Evolutionary conservation across 2,329 filamentous ascomycete species (phyloP).

Genomic region (Blumeria graminis): DNA sequence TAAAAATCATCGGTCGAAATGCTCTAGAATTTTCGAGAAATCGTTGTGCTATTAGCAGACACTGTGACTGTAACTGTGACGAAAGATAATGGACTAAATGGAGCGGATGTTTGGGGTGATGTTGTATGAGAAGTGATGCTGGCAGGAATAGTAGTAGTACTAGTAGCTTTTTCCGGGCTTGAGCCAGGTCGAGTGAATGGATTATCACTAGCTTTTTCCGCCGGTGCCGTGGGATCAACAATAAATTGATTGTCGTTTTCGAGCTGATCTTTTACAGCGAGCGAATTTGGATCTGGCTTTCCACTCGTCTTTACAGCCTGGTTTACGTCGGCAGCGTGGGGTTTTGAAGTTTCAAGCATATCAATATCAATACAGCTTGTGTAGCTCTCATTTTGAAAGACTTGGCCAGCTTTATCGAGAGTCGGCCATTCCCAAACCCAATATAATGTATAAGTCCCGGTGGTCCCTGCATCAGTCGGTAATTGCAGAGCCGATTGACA

Average conservation of each 20-base stretch:
- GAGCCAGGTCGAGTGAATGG: neutral
- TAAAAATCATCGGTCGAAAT: no score
- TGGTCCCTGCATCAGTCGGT: slow-evolving; percentile 36
- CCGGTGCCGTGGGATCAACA: slow-evolving; percentile 6
- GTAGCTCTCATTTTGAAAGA: slow-evolving; percentile 31
- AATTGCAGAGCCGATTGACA: slow-evolving; percentile 68
- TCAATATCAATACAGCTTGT: slow-evolving; percentile 31
- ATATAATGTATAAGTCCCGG: slow-evolving; percentile 56
- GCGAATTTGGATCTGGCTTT: neutral
- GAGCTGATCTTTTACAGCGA: slow-evolving; percentile 5
- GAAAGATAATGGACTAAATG: neutral
- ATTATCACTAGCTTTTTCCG: slow-evolving; percentile 3
- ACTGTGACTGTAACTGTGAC: neutral
- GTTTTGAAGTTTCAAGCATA: slow-evolving; percentile 9
- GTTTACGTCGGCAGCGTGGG: slow-evolving; percentile 1
- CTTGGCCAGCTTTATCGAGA: slow-evolving; percentile 20
- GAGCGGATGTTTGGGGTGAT: neutral
- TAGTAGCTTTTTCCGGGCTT: neutral
- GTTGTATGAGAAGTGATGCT: neutral
- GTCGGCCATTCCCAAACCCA: slow-evolving; percentile 95
- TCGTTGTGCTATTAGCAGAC: no score
- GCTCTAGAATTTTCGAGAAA: no score
- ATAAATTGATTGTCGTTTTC: slow-evolving; percentile 10
- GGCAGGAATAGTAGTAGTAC: neutral
- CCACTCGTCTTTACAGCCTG: slow-evolving; percentile 1